Percentiles rank a stretch among this genome's conserved stretches.
Evolutionary conservation across 1,284 basidiomycete species (phyloP).

Genomic region (Cutaneotrichosporon cavernicola): DNA sequence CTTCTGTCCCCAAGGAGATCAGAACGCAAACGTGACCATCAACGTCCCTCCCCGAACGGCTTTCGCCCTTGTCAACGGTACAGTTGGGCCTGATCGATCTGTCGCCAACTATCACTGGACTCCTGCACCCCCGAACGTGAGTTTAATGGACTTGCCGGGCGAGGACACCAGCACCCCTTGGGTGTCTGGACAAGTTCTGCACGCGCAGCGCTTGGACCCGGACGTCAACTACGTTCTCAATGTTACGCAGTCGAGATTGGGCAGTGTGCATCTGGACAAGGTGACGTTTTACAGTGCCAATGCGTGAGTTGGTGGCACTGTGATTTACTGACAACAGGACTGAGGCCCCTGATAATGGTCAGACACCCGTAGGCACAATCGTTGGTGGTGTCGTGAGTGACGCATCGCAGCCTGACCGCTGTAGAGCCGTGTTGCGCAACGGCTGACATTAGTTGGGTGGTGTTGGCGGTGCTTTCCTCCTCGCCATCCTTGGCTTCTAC

Average conservation of each 20-base stretch:
- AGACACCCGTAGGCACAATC: not conserved
- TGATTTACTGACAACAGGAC: not conserved
- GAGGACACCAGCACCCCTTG: not conserved
- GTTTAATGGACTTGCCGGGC: too few species aligned
- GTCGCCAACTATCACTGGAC: not conserved
- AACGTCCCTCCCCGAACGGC: not conserved
- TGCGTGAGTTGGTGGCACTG: not conserved
- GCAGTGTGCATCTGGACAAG: not conserved
- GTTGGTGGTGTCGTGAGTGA: conserved; percentile 4
- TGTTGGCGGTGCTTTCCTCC: not conserved
- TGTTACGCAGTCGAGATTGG: not conserved
- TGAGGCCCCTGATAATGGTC: not conserved
- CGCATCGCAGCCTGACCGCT: not conserved
- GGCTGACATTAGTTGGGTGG: not conserved
- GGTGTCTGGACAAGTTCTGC: not conserved
- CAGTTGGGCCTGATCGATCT: not conserved
- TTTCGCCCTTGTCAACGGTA: conserved; percentile 4
- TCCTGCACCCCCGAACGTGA: not conserved
- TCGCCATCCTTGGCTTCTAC: not conserved
- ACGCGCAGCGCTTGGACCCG: conserved; percentile 3
- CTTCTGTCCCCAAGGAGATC: not conserved
- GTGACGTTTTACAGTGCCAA: conserved; percentile 3
- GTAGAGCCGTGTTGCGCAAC: too few species aligned
- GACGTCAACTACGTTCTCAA: not conserved
- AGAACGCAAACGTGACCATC: not conserved